Conservation (phyloP, 2,329 filamentous ascomycete species). For the Amauroascus verrucosus region DNA sequence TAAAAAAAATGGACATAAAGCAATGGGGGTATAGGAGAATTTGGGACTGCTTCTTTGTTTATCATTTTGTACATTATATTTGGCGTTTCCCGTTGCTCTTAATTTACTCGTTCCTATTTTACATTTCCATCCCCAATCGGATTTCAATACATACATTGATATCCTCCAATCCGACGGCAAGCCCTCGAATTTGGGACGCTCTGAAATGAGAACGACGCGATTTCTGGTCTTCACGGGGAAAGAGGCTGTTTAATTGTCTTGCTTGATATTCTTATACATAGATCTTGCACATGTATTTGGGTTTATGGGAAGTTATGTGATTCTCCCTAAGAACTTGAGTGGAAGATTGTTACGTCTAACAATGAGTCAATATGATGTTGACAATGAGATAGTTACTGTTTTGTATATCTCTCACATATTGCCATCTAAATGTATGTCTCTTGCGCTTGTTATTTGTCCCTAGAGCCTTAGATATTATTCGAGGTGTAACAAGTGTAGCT, state of each 20-base stretch:
- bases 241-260: background rate
- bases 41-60: slow-evolving; percentile 18
- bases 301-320: no score
- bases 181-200: background rate
- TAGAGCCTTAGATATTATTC: no score
- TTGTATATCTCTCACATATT: no score
- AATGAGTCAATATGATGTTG: no score
- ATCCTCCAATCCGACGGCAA: background rate
- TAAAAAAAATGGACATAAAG: slow-evolving; percentile 21
- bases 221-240: background rate
- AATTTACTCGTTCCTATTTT: background rate
- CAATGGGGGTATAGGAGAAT: slow-evolving; percentile 17
- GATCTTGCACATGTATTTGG: background rate
- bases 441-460: no score
- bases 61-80: slow-evolving; percentile 19
- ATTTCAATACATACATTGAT: background rate
- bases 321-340: no score
- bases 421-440: no score
- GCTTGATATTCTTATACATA: background rate
- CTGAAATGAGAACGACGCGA: background rate
- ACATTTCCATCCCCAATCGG: background rate
- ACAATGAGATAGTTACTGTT: no score
- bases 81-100: slow-evolving; percentile 11
- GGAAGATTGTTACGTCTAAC: no score
- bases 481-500: no score